Base-by-base conservation (phyloP, 1,139 yeast genomes). In the Kodamaea alishanica region DNA sequence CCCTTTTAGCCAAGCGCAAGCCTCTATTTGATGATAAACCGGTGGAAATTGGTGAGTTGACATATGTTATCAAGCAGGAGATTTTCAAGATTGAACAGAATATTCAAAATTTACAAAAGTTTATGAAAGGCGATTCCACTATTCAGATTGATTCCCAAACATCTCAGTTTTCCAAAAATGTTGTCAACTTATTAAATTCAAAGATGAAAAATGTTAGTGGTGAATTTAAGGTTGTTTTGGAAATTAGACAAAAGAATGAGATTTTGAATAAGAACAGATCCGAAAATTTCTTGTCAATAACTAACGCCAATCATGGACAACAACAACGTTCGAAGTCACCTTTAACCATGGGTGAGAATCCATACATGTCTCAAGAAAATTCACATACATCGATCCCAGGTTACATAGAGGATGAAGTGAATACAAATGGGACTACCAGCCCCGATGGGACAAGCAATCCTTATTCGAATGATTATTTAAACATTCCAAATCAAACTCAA, bases 1-100 rank as follows among this genome's bases (percentile, higher is more conserved):
- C 98, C 1, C 53, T 78, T 33, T 63, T 92, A 47, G 97, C 98
- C 7, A 87, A 84, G 59, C 71, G 90, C 51, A 90, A 89, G 59
- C 95, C 97, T n/a, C 65, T 92, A 55, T 87, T 92, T 53, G 96
- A 90, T 57, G 98, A 94, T 61, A 82, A 85, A 50, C 97, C 98
- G 1, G 82, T 86, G 25, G 98, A 92, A 58, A 87, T 94, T 45
- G 87, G 92, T 12, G 97, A 92, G 60, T 70, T 94, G 49, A 89
- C 98, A 1, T 87, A 84, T 56, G 85, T 92, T 35, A 89, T 92
- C 55, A 94, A 92, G 56, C 96, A 92, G 59, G 95, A 89, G 58
- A 87, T 94, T 32, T 84, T 90, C 58, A 78, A 82, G 50, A 81
- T 94, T 43, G 96, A 89, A 56, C 84, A 85, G 51, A 79, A 76